phyloP scores from a whole-genome alignment of 1,284 basidiomycete species.

The Athelia sp. region DNA sequence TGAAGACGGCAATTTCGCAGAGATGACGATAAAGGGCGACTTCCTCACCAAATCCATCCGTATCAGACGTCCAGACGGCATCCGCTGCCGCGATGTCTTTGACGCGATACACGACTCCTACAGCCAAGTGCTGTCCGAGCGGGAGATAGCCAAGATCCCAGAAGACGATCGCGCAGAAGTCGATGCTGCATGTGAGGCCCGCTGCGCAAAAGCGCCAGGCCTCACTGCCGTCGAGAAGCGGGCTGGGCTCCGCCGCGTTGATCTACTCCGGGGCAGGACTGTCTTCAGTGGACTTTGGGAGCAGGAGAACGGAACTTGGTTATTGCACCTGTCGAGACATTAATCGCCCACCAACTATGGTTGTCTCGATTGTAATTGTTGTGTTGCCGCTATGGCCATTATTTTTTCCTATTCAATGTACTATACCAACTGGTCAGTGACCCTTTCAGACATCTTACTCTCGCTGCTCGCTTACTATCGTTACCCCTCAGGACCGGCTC shows the following conservation, averaged over 20 bases:
- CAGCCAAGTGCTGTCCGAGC: slow-evolving; percentile 35
- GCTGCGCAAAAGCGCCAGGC: slow-evolving; percentile 38
- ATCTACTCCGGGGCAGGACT: slow-evolving; percentile 38
- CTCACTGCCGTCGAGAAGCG: slow-evolving; percentile 28
- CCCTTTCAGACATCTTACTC: not conserved
- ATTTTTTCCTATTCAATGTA: slow-evolving; percentile 1
- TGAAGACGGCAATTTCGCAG: slow-evolving; percentile 3
- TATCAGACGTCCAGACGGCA: slow-evolving; percentile 33
- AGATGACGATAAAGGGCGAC: slow-evolving; percentile 30
- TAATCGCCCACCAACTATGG: no score
- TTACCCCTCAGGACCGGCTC: not conserved
- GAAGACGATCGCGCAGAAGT: slow-evolving; percentile 26
- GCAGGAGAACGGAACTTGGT: not conserved
- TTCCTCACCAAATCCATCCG: slow-evolving; percentile 36
- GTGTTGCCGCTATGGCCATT: not conserved
- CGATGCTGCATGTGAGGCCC: slow-evolving; percentile 34
- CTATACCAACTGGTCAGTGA: not conserved
- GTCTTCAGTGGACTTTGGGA: slow-evolving; percentile 28
- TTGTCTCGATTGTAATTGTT: not conserved
- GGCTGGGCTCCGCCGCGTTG: slow-evolving; percentile 44
- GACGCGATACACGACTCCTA: slow-evolving; percentile 45
- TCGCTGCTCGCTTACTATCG: not conserved
- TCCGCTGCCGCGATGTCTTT: slow-evolving; percentile 51
- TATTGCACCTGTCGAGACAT: not conserved
- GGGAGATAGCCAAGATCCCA: slow-evolving; percentile 28